A percentile compares a stretch with the other conserved stretches of the same genome.
These are phyloP conservation scores for Orbilia oligospora DNA, from an alignment of 2,329 filamentous ascomycete genomes.

Conservation along the genomic window DNA sequence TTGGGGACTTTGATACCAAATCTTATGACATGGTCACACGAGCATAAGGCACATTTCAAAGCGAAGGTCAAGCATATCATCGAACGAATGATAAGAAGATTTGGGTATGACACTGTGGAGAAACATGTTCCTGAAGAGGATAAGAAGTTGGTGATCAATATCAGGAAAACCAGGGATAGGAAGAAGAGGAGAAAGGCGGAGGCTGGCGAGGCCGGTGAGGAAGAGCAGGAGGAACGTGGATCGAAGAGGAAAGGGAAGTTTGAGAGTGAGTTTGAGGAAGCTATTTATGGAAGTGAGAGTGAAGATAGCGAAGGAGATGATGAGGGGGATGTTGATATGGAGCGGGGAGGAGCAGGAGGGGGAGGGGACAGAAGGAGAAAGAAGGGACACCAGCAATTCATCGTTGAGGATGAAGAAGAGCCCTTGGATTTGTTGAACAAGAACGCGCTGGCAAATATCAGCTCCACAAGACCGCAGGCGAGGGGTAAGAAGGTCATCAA, in stretches of 20 bases:
- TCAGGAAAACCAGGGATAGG: conserved; percentile 93
- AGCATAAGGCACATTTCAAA: conserved; percentile 97
- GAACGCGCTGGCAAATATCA: conserved; percentile 90
- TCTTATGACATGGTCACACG: conserved; percentile 94
- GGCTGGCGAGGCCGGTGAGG: conserved; percentile 73
- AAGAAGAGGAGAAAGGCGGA: conserved; percentile 89
- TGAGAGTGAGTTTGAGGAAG: conserved; percentile 94
- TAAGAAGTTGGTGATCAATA: conserved; percentile 90
- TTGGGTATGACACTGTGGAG: conserved; percentile 85
- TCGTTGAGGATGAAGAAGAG: conserved; percentile 93
- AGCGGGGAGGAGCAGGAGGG: conserved; percentile 68
- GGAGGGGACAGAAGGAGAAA: conserved; percentile 68
- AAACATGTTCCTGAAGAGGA: conserved; percentile 86
- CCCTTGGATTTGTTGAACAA: conserved; percentile 93
- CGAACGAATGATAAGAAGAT: conserved; percentile 91
- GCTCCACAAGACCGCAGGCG: conserved; percentile 85
- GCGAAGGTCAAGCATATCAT: conserved; percentile 98
- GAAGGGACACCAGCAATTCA: conserved; percentile 80
- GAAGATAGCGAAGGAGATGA: conserved; percentile 71
- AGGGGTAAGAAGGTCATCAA: conserved; percentile 70
- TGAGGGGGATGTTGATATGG: conserved; percentile 76
- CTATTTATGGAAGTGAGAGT: conserved; percentile 82
- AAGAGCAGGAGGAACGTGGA: conserved; percentile 70
- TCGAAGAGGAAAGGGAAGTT: conserved; percentile 75
- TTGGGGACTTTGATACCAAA: conserved; percentile 86